Evolutionary conservation across 2,329 filamentous ascomycete species (phyloP), one percentile per base, ranked within the genome.

Genomic region (Paecilomyces sp.): DNA sequence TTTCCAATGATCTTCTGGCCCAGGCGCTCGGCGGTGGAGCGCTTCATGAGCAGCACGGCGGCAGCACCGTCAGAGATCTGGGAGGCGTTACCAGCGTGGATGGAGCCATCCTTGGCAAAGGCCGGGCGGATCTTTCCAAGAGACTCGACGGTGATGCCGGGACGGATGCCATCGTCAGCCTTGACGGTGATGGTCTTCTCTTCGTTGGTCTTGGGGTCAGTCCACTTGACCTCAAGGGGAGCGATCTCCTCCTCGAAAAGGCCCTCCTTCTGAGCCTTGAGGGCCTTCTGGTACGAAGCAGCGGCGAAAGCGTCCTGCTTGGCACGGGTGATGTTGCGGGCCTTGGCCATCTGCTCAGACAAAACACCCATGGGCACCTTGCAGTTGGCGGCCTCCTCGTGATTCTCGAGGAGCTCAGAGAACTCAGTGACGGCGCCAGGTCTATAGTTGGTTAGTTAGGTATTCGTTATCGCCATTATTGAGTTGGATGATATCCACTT

Each of bases 41-140:
- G 91, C 81, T 90, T 92, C 94, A 97, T 97, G 71, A 99, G 83
- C 54, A 97, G 84, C 6, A 97, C 93, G 55, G 94, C 94, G 31
- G 94, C 93, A 24, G 94, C 94, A 66, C 94, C 94, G 78, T 99
- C 92, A 31, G 91, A 94, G 74, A 99, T 92, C 79, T 97, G 94
- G 57, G 88, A 92, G 30, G 94, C 93, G 76, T 97, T 99, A 68
- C 94, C 94, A 60, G 91, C 94, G 81, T 97, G 93, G 79, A 97
- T 97, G 70, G 85, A 88, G 52, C 94, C 94, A 70, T 94, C 89
- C 78, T 95, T 92, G 65, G 91, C 86, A 72, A 97, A 97, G 12
- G 93, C 91, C 15, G 93, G 85, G 63, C 85, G 87, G 75, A 97
- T 95, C 85, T 97, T 97, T 77, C 80, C 82, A n/a, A 97, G 86